A percentile compares a stretch with the other conserved stretches of the same genome.
Evolutionary conservation across 257 asterid genomes (phyloP).

Genomic region (Catharanthus roseus): DNA sequence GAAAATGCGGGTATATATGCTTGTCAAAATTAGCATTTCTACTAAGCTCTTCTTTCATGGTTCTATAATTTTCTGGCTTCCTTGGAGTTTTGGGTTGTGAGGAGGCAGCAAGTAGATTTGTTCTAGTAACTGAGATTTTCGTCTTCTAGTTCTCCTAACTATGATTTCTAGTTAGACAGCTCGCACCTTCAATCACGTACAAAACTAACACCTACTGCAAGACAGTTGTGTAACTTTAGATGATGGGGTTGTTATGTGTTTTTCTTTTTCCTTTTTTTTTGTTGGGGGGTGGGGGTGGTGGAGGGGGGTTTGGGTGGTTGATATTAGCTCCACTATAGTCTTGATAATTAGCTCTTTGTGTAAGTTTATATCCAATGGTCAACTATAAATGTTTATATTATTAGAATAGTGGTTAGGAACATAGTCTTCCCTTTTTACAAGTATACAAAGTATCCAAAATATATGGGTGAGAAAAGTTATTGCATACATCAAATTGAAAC

Average conservation of each 20-base stretch:
- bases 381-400: not conserved
- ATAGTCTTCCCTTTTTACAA: not conserved
- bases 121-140: not conserved
- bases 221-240: too few species aligned
- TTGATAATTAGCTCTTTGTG: not conserved
- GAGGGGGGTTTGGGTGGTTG: too few species aligned
- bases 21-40: not conserved
- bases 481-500: too few species aligned
- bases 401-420: not conserved
- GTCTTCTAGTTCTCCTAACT: not conserved
- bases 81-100: not conserved
- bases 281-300: too few species aligned
- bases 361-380: not conserved
- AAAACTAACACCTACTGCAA: not conserved
- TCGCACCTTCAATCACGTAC: too few species aligned
- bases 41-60: not conserved
- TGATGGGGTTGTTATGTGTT: too few species aligned
- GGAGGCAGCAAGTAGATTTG: not conserved
- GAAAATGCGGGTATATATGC: constrained; percentile 72
- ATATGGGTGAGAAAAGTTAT: too few species aligned
- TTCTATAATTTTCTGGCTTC: not conserved
- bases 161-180: not conserved
- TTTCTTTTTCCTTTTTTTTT: too few species aligned
- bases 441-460: too few species aligned
- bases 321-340: not conserved